A percentile compares a stretch with the other conserved stretches of the same genome.
Evolutionary conservation across 306 rosid species (phyloP).

Genomic region (Vigna reflexopilosa): DNA sequence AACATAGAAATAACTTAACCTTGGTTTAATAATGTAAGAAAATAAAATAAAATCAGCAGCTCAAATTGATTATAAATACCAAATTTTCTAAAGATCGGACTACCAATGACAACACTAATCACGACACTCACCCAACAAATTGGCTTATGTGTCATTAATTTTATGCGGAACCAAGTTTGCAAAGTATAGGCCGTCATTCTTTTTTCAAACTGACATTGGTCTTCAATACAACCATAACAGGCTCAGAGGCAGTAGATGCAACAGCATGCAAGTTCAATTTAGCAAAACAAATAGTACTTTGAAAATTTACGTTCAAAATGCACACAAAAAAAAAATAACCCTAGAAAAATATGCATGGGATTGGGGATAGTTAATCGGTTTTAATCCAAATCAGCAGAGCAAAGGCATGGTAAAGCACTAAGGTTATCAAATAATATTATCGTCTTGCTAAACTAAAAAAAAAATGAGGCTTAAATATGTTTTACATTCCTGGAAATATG

Average conservation of each 20-base stretch:
- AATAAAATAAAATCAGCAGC: neutral
- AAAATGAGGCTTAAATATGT: neutral
- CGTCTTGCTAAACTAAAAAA: no score
- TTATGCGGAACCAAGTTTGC: neutral
- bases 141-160: neutral
- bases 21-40: neutral
- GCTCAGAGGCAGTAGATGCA: neutral
- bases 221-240: neutral
- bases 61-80: conserved; percentile 2
- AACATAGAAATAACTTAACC: conserved; percentile 22
- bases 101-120: conserved; percentile 11
- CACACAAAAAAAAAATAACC: neutral
- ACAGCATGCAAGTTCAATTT: neutral
- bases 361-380: neutral
- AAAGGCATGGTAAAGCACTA: neutral
- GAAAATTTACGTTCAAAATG: neutral
- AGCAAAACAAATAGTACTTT: neutral
- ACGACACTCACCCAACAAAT: neutral
- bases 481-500: neutral
- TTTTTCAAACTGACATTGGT: neutral
- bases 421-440: neutral
- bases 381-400: neutral
- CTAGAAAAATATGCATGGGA: neutral
- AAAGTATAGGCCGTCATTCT: neutral
- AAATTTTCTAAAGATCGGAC: neutral